Conservation (phyloP, 257 asterid genomes). For the Phtheirospermum japonicum region DNA sequence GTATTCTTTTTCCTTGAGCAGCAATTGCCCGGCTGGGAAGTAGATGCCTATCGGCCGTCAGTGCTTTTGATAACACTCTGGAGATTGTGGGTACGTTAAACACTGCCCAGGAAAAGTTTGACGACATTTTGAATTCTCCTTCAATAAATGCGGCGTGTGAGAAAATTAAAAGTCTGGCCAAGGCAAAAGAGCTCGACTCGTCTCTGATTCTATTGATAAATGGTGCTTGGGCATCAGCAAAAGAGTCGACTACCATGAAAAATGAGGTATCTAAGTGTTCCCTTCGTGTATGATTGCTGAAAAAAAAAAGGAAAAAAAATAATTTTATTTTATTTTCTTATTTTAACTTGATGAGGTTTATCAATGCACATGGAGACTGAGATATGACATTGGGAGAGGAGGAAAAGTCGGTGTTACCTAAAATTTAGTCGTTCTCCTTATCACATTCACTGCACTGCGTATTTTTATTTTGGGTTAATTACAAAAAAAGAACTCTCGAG, state of each 20-base stretch:
- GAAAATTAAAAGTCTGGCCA: slow-evolving; percentile 80
- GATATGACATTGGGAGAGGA: neutral
- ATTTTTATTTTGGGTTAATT: too few species aligned
- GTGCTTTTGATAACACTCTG: slow-evolving; percentile 87
- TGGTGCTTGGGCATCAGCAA: slow-evolving; percentile 90
- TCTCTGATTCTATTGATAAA: slow-evolving; percentile 83
- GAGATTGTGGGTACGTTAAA: slow-evolving; percentile 81
- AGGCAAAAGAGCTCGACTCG: slow-evolving; percentile 83
- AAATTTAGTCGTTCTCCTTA: neutral
- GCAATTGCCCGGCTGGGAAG: slow-evolving; percentile 80
- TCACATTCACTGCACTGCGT: neutral
- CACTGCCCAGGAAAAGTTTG: slow-evolving; percentile 82
- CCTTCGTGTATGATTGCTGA: neutral
- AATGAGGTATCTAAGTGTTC: slow-evolving; percentile 55
- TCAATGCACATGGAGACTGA: too few species aligned
- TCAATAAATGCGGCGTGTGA: slow-evolving; percentile 82
- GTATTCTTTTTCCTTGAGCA: slow-evolving; percentile 39
- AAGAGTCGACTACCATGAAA: slow-evolving; percentile 74
- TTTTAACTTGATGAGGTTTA: too few species aligned
- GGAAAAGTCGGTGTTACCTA: neutral
- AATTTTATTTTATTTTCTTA: too few species aligned
- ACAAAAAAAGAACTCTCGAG: too few species aligned
- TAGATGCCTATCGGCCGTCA: slow-evolving; percentile 84
- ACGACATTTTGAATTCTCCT: slow-evolving; percentile 74
- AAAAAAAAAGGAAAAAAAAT: too few species aligned